Conservation (phyloP, 139 green algal genomes). For the Nannochloris sp. region DNA sequence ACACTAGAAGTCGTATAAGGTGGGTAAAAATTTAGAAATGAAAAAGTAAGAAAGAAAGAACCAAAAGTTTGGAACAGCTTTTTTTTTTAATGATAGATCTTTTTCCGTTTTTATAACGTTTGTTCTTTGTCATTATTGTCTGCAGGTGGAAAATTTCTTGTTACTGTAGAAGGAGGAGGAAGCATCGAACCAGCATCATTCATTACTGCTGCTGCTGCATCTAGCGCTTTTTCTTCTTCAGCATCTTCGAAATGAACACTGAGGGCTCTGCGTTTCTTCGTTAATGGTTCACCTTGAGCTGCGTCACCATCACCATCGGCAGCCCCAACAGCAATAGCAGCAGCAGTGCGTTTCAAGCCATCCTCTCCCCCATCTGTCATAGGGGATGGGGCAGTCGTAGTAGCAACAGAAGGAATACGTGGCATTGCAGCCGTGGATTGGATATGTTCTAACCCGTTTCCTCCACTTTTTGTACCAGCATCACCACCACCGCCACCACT, state of each 20-base stretch:
- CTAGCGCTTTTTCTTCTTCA: neutral
- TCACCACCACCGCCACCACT: too few relatives aligned
- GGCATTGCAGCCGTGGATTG: slow-evolving; percentile 8
- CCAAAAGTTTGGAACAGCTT: too few relatives aligned
- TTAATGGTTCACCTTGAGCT: neutral
- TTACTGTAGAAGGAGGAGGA: neutral
- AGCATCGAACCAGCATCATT: too few relatives aligned
- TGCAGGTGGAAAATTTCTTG: too few relatives aligned
- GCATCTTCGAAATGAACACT: slow-evolving; percentile 6
- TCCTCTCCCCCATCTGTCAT: too few relatives aligned
- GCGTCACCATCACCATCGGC: too few relatives aligned
- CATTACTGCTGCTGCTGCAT: neutral
- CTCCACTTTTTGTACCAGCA: neutral
- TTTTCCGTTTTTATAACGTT: too few relatives aligned
- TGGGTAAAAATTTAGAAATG: neutral
- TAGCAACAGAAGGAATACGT: neutral
- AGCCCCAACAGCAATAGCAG: too few relatives aligned
- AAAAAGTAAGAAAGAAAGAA: neutral
- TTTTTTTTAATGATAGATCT: too few relatives aligned
- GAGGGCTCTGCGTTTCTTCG: neutral
- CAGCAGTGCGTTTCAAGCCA: neutral
- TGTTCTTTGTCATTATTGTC: too few relatives aligned
- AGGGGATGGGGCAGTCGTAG: neutral
- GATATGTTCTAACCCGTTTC: neutral
- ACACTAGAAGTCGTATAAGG: too few relatives aligned